Conservation (phyloP, 2,329 filamentous ascomycete genomes). For the Pseudogymnoascus sp. region DNA sequence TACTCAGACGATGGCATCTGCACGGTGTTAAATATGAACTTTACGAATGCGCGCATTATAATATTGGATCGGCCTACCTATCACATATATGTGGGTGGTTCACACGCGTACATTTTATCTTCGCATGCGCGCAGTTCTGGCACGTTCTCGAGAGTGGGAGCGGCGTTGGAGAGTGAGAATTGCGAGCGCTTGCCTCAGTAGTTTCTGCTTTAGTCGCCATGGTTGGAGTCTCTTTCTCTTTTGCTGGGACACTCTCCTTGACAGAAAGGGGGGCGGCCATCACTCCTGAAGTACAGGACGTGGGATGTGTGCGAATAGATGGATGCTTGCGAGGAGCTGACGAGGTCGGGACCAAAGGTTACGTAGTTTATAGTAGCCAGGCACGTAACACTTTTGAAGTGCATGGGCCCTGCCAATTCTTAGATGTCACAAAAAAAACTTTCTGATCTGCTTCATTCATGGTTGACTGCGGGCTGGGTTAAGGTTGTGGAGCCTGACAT, state of each 20-base stretch:
- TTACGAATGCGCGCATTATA: neutral
- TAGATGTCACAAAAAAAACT: neutral
- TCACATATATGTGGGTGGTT: neutral
- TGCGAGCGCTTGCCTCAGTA: neutral
- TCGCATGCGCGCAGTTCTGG: neutral
- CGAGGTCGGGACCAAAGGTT: neutral
- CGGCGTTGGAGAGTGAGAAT: neutral
- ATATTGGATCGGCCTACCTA: neutral
- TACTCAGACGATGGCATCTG: constrained; percentile 30
- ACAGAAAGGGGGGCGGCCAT: neutral
- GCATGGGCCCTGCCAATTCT: neutral
- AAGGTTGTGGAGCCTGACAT: neutral
- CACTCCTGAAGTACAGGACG: neutral
- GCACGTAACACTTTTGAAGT: neutral
- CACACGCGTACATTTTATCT: constrained; percentile 2
- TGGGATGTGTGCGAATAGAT: neutral
- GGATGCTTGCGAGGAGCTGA: neutral
- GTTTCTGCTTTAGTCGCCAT: neutral
- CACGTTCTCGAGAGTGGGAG: neutral
- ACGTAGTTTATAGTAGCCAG: constrained; percentile 2
- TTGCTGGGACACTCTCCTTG: neutral
- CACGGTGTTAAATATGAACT: neutral
- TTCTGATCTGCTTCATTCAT: neutral
- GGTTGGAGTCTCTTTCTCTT: neutral
- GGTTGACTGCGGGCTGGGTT: neutral